Evolutionary conservation across 495 filamentous ascomycete species (phyloP).

Genomic region (Neurospora intermedia): DNA sequence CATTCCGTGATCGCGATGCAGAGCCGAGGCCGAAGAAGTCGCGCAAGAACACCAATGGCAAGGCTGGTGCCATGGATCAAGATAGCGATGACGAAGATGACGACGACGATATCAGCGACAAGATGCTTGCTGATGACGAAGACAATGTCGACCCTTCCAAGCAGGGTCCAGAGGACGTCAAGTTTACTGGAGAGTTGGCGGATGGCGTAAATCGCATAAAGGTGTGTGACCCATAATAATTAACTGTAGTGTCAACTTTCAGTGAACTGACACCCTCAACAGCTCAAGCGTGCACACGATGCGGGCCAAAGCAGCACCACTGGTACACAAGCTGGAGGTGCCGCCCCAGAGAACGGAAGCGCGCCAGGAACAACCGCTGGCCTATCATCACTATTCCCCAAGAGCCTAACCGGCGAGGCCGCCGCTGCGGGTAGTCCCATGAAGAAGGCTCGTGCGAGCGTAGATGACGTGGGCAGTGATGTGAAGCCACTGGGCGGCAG

Average conservation of each 20-base stretch:
- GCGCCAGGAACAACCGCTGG: slow-evolving; percentile 15
- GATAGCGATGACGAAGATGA: slow-evolving; percentile 62
- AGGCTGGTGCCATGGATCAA: slow-evolving; percentile 33
- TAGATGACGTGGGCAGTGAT: slow-evolving; percentile 26
- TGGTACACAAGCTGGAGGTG: slow-evolving; percentile 20
- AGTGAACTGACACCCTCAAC: slow-evolving; percentile 8
- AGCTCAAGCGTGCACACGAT: slow-evolving; percentile 96
- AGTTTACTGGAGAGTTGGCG: slow-evolving; percentile 72
- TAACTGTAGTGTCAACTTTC: background rate
- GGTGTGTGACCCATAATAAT: slow-evolving; percentile 44
- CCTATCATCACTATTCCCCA: slow-evolving; percentile 25
- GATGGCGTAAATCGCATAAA: slow-evolving; percentile 89
- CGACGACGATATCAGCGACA: slow-evolving; percentile 60
- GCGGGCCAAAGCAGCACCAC: slow-evolving; percentile 55
- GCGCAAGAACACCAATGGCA: slow-evolving; percentile 45
- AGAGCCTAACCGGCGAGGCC: slow-evolving; percentile 28
- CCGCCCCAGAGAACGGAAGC: slow-evolving; percentile 27
- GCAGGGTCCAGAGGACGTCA: slow-evolving; percentile 62
- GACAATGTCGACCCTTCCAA: slow-evolving; percentile 54
- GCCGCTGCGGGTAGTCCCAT: slow-evolving; percentile 61
- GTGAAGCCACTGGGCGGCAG: background rate
- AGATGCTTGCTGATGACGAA: slow-evolving; percentile 53
- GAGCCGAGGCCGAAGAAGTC: slow-evolving; percentile 41
- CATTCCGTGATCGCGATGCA: slow-evolving; percentile 66
- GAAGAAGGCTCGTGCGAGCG: slow-evolving; percentile 71